A percentile compares a stretch with the other conserved stretches of the same genome.
Conservation (phyloP, 1,139 yeast genomes). For the Taiozyma sp. region DNA sequence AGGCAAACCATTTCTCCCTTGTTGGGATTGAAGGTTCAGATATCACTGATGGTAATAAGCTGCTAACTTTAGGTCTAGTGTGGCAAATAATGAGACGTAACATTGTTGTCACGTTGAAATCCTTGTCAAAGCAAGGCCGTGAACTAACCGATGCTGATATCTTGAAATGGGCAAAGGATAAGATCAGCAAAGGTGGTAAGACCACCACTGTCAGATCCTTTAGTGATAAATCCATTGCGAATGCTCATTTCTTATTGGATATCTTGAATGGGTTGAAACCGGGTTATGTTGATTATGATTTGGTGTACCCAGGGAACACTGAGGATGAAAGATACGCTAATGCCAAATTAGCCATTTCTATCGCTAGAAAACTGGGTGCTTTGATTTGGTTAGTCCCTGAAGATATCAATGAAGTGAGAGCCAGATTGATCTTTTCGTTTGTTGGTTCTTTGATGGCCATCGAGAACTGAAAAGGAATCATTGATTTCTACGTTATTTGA, state of each 20-base stretch:
- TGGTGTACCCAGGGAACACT: conserved; percentile 71
- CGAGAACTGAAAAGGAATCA: conserved; percentile 18
- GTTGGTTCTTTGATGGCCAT: conserved; percentile 90
- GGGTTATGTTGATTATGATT: conserved; percentile 93
- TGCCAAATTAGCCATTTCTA: conserved; percentile 94
- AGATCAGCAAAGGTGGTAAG: conserved; percentile 82
- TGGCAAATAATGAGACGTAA: conserved; percentile 99
- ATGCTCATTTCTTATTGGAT: conserved; percentile 80
- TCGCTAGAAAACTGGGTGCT: conserved; percentile 97
- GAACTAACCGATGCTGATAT: conserved; percentile 81
- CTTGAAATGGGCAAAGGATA: conserved; percentile 88
- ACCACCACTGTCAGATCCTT: conserved; percentile 67
- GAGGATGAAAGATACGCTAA: conserved; percentile 90
- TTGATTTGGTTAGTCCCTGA: conserved; percentile 99
- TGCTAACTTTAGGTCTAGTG: conserved; percentile 88
- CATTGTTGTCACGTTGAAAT: conserved; percentile 75
- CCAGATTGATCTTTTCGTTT: conserved; percentile 88
- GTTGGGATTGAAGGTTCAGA: conserved; percentile 99
- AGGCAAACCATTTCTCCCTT: conserved; percentile 82
- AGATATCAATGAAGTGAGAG: conserved; percentile 93
- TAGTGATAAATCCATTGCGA: conserved; percentile 71
- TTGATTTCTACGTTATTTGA: too few species aligned
- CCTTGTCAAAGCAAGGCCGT: conserved; percentile 65
- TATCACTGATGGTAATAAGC: conserved; percentile 88
- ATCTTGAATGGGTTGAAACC: conserved; percentile 92